Percentiles rank a stretch among this genome's conserved stretches.
Evolutionary conservation across 2,329 filamentous ascomycete species (phyloP).

Genomic region (Penicillium polonicum): DNA sequence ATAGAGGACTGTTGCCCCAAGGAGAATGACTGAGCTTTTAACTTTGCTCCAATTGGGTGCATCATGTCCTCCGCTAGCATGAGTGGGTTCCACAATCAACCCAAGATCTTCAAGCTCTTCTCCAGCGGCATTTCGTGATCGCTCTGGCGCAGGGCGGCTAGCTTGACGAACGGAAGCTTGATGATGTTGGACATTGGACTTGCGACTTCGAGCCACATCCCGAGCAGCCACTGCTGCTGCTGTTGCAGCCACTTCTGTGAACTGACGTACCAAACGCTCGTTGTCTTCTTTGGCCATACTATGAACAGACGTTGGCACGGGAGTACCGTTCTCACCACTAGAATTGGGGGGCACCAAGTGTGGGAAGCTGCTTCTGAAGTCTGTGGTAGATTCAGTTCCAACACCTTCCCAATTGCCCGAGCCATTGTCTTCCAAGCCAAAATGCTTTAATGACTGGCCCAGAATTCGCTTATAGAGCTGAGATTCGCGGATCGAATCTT

Average conservation of each 20-base stretch:
- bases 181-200: conserved; percentile 42
- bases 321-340: conserved; percentile 42
- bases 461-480: conserved; percentile 91
- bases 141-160: conserved; percentile 40
- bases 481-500: conserved; percentile 76
- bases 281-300: conserved; percentile 82
- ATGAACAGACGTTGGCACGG: conserved; percentile 42
- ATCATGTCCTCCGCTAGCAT: conserved; percentile 73
- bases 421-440: conserved; percentile 64
- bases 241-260: conserved; percentile 90
- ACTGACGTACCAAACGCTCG: conserved; percentile 74
- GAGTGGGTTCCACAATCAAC: conserved; percentile 40
- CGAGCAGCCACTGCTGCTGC: conserved; percentile 83
- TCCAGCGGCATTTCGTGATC: conserved; percentile 33
- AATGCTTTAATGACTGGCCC: conserved; percentile 82
- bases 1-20: conserved; percentile 86
- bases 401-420: conserved; percentile 38
- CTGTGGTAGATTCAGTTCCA: conserved; percentile 24
- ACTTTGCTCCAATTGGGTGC: conserved; percentile 96
- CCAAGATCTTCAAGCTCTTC: conserved; percentile 51
- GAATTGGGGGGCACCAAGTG: conserved; percentile 75
- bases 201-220: conserved; percentile 62
- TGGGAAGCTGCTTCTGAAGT: conserved; percentile 47
- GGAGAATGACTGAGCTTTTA: conserved; percentile 86
- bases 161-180: conserved; percentile 32